These are phyloP conservation scores for Actinidia arguta DNA, from an alignment of 179 eudicot genomes.

Conservation along the genomic window DNA sequence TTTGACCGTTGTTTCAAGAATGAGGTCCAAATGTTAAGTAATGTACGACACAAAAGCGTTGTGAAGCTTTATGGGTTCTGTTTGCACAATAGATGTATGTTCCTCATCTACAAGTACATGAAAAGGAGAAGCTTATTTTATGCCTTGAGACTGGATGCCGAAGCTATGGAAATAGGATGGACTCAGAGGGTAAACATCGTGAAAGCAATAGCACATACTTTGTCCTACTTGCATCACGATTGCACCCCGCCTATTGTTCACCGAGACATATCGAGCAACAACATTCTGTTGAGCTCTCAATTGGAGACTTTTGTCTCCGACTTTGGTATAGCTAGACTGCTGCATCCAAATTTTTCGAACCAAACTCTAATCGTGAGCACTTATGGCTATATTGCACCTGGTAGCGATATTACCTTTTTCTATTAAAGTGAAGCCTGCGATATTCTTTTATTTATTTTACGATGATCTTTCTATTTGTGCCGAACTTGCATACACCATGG, in stretches of 20 bases:
- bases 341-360: constrained; percentile 40
- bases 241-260: constrained; percentile 50
- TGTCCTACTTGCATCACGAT: constrained; percentile 62
- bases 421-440: background rate
- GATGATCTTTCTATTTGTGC: background rate
- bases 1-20: constrained; percentile 30
- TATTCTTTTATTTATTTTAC: background rate
- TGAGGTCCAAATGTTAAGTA: too few species aligned
- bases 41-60: constrained; percentile 45
- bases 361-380: constrained; percentile 52
- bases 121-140: too few species aligned
- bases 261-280: constrained; percentile 54
- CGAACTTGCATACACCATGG: constrained; percentile 44
- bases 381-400: constrained; percentile 61
- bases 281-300: constrained; percentile 43
- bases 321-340: constrained; percentile 53
- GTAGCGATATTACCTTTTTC: constrained; percentile 5
- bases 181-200: constrained; percentile 40
- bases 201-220: constrained; percentile 43
- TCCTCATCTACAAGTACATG: too few species aligned
- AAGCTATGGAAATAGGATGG: constrained; percentile 47
- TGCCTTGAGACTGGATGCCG: constrained; percentile 22
- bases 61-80: constrained; percentile 45
- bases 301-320: constrained; percentile 50
- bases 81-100: too few species aligned